Base-by-base conservation (phyloP, 2,329 filamentous ascomycete genomes). In the Cytospora leucostoma region DNA sequence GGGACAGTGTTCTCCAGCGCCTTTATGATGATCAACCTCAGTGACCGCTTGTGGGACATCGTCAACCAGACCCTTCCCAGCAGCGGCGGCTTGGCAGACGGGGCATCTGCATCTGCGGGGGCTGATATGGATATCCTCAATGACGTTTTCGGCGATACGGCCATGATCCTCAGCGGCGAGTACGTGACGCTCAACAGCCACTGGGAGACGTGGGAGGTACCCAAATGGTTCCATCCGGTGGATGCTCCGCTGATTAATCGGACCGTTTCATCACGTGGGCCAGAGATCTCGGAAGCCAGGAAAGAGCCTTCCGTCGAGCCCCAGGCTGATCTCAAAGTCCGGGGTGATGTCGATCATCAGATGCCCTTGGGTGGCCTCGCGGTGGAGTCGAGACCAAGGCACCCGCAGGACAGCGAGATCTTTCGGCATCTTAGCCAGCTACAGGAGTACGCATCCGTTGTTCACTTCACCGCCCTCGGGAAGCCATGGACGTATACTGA, bases 1-100 rank as follows among this genome's bases (percentile, higher is more conserved):
- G 4, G 27, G 32, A 27, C 58, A 0, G 32, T 15, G 1, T 61
- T 61, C 1, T 49, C 51, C 17, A 61, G 58, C 32, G 58, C 58
- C 3, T 61, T 61, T 38, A 61, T 61, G 51, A n/a, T 61, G 58
- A 55, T 61, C 38, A 49, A 17, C 10, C 21, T 61, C n/a, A 61
- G 58, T 17, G 51, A 55, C 19, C 51, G 58, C 50, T 38, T 61
- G 7, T 61, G 58, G 58, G 15, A 49, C 11, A 61, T 27, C 4
- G 38, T 61, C n/a, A 61, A 55, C 38, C n/a, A 19, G 19, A 52
- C 38, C 1, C 4, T 60, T 1, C 27, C 38, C 32, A 49, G 3
- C 7, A 7, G 13, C 7, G 37, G 47, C 1, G 38, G 35, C 17
- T 27, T 17, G 33, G 15, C n/a, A 10, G 32, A 6, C 4, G n/a